Conservation (phyloP, 805 yeast genomes). For the Candida schatavii region DNA sequence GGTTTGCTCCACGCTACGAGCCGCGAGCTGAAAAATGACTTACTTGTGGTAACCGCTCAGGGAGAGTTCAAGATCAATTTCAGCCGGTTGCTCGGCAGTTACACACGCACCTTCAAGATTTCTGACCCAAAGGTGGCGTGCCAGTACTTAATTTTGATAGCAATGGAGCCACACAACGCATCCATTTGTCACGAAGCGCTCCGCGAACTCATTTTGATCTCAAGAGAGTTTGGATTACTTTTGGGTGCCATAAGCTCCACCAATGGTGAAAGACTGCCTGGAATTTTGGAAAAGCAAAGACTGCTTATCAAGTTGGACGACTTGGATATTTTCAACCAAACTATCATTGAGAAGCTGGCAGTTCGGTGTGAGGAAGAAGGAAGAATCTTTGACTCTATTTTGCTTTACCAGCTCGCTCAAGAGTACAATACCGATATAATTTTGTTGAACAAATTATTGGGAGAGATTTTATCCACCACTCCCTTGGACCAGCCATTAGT, state of each 20-base stretch:
- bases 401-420: constrained; percentile 83
- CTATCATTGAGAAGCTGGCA: constrained; percentile 83
- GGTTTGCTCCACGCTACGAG: constrained; percentile 55
- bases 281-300: constrained; percentile 78
- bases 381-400: constrained; percentile 76
- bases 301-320: constrained; percentile 56
- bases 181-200: constrained; percentile 72
- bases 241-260: constrained; percentile 74
- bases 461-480: constrained; percentile 70
- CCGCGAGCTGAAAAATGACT: constrained; percentile 22
- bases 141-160: constrained; percentile 78
- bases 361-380: constrained; percentile 89
- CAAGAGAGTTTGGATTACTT: constrained; percentile 76
- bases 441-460: constrained; percentile 70
- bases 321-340: constrained; percentile 58
- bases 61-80: constrained; percentile 42
- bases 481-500: constrained; percentile 62
- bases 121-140: constrained; percentile 89
- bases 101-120: constrained; percentile 76
- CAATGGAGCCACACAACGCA: constrained; percentile 44
- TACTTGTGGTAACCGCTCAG: constrained; percentile 30
- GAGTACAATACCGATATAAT: constrained; percentile 79
- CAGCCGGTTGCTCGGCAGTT: constrained; percentile 71
- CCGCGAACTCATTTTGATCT: constrained; percentile 78
- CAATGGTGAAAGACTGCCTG: constrained; percentile 77